These are phyloP conservation scores for Catunica adiposa DNA, from an alignment of 2,329 filamentous ascomycete species.

Conservation along the genomic window DNA sequence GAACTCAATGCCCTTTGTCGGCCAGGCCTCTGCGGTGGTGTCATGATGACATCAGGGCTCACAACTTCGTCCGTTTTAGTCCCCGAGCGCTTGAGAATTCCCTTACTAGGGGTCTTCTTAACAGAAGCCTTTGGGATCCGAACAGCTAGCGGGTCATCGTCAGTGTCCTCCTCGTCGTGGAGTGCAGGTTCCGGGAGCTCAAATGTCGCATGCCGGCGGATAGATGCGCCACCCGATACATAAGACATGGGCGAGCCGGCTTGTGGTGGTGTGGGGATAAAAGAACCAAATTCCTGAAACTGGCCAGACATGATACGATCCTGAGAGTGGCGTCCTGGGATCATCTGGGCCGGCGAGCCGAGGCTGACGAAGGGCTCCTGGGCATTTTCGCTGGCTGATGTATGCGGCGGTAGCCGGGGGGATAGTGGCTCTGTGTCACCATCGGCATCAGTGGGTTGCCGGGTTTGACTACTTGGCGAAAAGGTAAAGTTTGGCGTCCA, in stretches of 20 bases:
- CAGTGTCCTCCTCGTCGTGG: constrained; percentile 16
- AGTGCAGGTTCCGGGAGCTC: constrained; percentile 40
- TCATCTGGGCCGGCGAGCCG: background rate
- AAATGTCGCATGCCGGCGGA: constrained; percentile 22
- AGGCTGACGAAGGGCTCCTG: background rate
- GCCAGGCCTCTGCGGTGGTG: background rate
- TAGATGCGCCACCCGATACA: constrained; percentile 10
- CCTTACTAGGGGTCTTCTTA: background rate
- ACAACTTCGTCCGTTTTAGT: background rate
- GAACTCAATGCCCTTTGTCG: background rate
- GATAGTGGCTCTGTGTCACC: constrained; percentile 6
- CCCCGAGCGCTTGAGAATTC: constrained; percentile 3
- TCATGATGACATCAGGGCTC: constrained; percentile 1
- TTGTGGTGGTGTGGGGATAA: constrained; percentile 7
- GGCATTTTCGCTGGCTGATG: background rate
- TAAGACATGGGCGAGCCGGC: background rate
- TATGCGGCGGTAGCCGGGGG: background rate
- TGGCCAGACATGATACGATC: background rate
- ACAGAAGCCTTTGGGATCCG: constrained; percentile 1
- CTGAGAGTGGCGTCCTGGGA: background rate
- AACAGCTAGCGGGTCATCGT: background rate
- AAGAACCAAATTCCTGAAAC: constrained; percentile 2
- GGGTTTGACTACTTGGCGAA: constrained; percentile 18
- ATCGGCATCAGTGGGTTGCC: background rate
- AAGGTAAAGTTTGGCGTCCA: constrained; percentile 18